Evolutionary conservation across 192 early-diverging fungal genomes (phyloP), one percentile per base, ranked within the genome.

Genomic region (Gonapodya sp.): DNA sequence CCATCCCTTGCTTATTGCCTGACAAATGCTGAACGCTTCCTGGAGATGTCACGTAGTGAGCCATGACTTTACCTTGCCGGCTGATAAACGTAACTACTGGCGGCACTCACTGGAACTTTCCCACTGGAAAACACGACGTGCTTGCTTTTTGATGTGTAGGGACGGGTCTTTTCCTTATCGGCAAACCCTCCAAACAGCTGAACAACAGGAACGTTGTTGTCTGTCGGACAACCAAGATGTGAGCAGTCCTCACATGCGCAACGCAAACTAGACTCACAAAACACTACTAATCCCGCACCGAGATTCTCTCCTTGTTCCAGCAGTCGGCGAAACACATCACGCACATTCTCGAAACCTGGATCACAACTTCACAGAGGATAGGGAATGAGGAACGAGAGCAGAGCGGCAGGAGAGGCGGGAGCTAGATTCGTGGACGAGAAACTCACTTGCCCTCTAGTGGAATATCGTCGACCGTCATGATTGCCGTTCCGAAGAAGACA

Each of bases 1-100:
- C 24, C 84, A 36, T 24, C 88, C 88, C 80, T 87, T 81, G 77
- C 90, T 87, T 16, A 94, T 64, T 8, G 46, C 46, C 24, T 64
- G 46, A 8, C 8, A 64, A 24, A 64, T 64, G 31, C 18, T 31
- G 30, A 77, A 34, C 31, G 75, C 16, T 64, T 64, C 46, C 46
- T 64, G 24, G 24, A 64, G 24, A 8, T 8, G 46, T 8, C 46
- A 64, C 8, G 24, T 64, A 8, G 8, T 64, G 24, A 16, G 46
- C 8, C 24, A 24, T 64, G 8, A 16, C 24, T 64, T 16, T 24
- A 64, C 46, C 8, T 64, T 64, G 8, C 46, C 46, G 8, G 24
- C 24, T 64, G 46, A 16, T 24, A 64, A 64, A 64, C 24, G 8
- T 8, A 64, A 16, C 8, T 64, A 64, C 8, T n/a, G n/a, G n/a